Percentiles rank a stretch among this genome's conserved stretches.
Evolutionary conservation across 768 basidiomycete genomes (phyloP).

Genomic region (Coprinopsis cinerea): DNA sequence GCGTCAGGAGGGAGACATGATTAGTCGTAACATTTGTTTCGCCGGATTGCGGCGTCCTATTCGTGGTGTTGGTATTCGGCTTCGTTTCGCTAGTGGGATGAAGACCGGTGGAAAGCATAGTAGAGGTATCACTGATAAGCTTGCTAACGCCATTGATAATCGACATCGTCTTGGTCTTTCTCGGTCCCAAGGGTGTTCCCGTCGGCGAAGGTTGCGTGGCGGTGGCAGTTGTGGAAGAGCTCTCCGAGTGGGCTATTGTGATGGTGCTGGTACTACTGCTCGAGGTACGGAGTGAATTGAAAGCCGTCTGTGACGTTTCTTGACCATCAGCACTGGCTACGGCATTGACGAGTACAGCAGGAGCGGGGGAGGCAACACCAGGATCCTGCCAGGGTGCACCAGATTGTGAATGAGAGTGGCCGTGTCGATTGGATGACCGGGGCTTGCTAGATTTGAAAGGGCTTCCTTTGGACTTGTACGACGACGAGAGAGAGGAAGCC

Average conservation of each 20-base stretch:
- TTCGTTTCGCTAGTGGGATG: background rate
- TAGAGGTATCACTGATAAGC: slow-evolving; percentile 15
- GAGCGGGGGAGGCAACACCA: slow-evolving; percentile 45
- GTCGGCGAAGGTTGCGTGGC: slow-evolving; percentile 35
- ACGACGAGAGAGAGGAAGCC: slow-evolving; percentile 30
- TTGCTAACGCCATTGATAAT: slow-evolving; percentile 22
- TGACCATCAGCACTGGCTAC: slow-evolving; percentile 40
- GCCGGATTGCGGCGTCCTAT: slow-evolving; percentile 10
- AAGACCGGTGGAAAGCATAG: background rate
- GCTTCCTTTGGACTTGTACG: slow-evolving; percentile 31
- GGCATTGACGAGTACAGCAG: slow-evolving; percentile 47
- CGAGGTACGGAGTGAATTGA: slow-evolving; percentile 24
- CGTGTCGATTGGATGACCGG: slow-evolving; percentile 17
- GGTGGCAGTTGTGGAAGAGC: slow-evolving; percentile 37
- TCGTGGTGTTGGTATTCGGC: background rate
- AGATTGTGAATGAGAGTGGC: slow-evolving; percentile 33
- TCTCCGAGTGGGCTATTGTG: slow-evolving; percentile 22
- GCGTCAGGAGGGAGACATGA: slow-evolving; percentile 55
- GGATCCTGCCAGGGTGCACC: slow-evolving; percentile 47
- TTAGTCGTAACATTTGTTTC: slow-evolving; percentile 20
- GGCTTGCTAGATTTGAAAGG: slow-evolving; percentile 27
- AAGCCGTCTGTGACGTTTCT: slow-evolving; percentile 32
- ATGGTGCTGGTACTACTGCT: slow-evolving; percentile 2
- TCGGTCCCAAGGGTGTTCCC: slow-evolving; percentile 22
- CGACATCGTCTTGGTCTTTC: slow-evolving; percentile 20